phyloP scores from a whole-genome alignment of 225 moss, liverwort and hornwort genomes.

The Antitrichia curtipendula region DNA sequence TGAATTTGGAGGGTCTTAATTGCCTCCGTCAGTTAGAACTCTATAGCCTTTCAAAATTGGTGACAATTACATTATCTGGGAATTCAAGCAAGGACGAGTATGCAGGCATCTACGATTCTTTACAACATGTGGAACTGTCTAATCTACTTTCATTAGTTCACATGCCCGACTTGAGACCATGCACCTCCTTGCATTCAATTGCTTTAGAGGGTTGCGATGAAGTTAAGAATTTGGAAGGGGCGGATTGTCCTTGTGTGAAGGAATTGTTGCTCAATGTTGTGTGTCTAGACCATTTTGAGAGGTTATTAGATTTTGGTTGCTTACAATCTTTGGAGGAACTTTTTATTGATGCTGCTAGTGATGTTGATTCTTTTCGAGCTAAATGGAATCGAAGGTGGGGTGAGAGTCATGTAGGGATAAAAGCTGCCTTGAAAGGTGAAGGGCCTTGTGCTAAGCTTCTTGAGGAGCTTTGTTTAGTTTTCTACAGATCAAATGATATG shows the following conservation, averaged over 20 bases:
- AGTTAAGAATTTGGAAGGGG: not conserved
- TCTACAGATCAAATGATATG: not conserved
- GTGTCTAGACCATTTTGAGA: not conserved
- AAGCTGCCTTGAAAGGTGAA: not conserved
- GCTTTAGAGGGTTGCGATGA: rapidly evolving
- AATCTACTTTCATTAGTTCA: too few relatives aligned
- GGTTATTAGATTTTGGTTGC: not conserved
- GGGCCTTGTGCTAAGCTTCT: not conserved
- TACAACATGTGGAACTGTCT: not conserved
- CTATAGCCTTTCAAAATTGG: rapidly evolving
- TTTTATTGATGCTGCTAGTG: rapidly evolving
- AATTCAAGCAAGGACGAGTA: not conserved
- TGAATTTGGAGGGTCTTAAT: not conserved
- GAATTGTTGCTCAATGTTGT: not conserved
- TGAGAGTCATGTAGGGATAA: not conserved
- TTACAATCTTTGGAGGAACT: not conserved
- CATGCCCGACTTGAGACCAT: not conserved
- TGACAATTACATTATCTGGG: not conserved
- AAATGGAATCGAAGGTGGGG: rapidly evolving
- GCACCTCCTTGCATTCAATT: not conserved
- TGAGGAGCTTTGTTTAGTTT: not conserved
- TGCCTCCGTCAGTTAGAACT: not conserved
- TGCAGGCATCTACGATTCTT: not conserved
- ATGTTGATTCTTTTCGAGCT: not conserved
- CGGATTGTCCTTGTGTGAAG: not conserved